Percentiles rank a stretch among this genome's conserved stretches.
phyloP scores from a whole-genome alignment of 2,329 filamentous ascomycete species.

The Cladophialophora carrionii region DNA sequence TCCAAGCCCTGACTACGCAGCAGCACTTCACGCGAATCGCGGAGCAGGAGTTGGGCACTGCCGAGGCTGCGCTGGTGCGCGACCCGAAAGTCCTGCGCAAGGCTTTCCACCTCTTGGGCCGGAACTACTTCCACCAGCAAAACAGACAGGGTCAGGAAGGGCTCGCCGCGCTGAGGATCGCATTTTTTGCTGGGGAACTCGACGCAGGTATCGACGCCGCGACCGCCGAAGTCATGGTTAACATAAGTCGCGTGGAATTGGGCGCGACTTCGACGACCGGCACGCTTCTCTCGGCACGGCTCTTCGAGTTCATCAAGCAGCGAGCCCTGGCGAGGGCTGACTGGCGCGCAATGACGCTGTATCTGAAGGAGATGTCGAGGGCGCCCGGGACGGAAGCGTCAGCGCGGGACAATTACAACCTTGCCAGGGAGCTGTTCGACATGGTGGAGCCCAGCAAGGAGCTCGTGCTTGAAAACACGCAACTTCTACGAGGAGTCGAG shows the following conservation, averaged over 20 bases:
- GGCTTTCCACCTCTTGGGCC: constrained; percentile 24
- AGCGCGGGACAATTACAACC: constrained; percentile 19
- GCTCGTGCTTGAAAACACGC: neutral
- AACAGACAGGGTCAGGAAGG: constrained; percentile 24
- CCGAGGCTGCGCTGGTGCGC: constrained; percentile 17
- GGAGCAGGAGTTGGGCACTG: constrained; percentile 12
- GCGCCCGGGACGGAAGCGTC: constrained; percentile 14
- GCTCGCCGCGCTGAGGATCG: constrained; percentile 19
- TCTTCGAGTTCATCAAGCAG: constrained; percentile 18
- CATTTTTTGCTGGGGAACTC: constrained; percentile 22
- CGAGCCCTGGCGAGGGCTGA: constrained; percentile 20
- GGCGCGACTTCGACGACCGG: neutral
- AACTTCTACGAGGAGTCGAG: constrained; percentile 10
- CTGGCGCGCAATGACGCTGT: constrained; percentile 27
- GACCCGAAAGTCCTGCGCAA: constrained; percentile 21
- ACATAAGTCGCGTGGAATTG: neutral
- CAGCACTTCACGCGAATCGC: constrained; percentile 22
- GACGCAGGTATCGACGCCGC: constrained; percentile 28
- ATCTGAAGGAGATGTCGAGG: constrained; percentile 19
- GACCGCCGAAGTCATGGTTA: constrained; percentile 17
- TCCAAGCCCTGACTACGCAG: constrained; percentile 9
- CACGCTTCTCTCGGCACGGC: neutral
- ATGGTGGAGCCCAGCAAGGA: constrained; percentile 24
- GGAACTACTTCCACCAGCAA: constrained; percentile 21
- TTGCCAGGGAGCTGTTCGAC: constrained; percentile 26